phyloP scores from a whole-genome alignment of 2,329 filamentous ascomycete species.

The Botryotinia convoluta region DNA sequence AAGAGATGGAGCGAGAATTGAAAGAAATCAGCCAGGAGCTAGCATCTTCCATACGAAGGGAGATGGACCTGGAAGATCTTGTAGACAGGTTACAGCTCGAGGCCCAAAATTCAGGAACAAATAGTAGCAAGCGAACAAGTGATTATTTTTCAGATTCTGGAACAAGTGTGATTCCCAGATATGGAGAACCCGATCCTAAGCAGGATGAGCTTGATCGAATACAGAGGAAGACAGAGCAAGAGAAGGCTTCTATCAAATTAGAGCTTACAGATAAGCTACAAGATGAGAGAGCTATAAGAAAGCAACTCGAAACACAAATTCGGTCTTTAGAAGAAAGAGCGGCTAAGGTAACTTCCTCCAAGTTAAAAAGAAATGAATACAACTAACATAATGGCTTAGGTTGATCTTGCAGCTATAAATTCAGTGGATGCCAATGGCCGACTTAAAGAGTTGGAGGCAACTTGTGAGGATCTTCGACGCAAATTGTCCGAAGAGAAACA shows the following conservation, averaged over 20 bases:
- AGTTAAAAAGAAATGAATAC: neutral
- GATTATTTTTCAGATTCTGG: constrained; percentile 99
- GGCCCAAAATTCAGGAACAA: constrained; percentile 52
- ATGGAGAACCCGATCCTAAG: constrained; percentile 60
- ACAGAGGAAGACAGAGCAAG: constrained; percentile 82
- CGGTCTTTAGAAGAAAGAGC: constrained; percentile 77
- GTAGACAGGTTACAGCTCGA: constrained; percentile 86
- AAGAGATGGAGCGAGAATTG: constrained; percentile 91
- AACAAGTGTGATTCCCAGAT: constrained; percentile 72
- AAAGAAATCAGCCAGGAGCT: constrained; percentile 91
- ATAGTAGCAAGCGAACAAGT: constrained; percentile 71
- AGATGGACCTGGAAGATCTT: constrained; percentile 95
- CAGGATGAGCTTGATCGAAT: constrained; percentile 77
- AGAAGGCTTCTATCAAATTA: constrained; percentile 80
- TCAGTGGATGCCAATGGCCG: constrained; percentile 56
- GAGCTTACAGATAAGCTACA: constrained; percentile 84
- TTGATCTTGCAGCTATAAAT: constrained; percentile 51
- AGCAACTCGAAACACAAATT: constrained; percentile 78
- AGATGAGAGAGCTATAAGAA: constrained; percentile 75
- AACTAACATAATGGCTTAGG: constrained; percentile 29
- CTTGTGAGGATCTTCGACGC: constrained; percentile 78
- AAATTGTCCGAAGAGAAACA: constrained; percentile 81
- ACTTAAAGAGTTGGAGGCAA: constrained; percentile 73
- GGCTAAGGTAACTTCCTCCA: constrained; percentile 51
- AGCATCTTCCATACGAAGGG: constrained; percentile 85